Base-by-base conservation (phyloP, 2,329 filamentous ascomycete species). In the Penicillium sp. region DNA sequence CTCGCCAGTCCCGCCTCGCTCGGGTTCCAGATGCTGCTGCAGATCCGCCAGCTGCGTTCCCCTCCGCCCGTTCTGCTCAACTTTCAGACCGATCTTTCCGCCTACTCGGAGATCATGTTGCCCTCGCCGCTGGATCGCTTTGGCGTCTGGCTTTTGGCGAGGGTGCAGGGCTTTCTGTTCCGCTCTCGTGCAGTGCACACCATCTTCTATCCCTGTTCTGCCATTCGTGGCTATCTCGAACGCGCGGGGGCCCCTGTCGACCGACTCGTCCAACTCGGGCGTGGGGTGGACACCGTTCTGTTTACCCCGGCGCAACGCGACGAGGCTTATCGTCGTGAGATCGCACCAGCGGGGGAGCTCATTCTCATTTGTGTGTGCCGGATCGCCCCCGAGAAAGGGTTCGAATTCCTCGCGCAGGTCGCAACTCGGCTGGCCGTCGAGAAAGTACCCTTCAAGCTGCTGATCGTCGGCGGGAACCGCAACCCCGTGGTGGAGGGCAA, bases 1-100 rank as follows among this genome's bases (percentile, higher is more conserved):
- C 69, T 86, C 9, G 83, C 83, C 2, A 84, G 79, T 29, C 83
- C 83, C 0, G 83, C 83, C 2, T 83, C 79, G 4, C 67, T 86
- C 2, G 83, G 83, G 3, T 86, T 86, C 53, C 83, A 86, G 48
- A 77, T 86, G 39, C 74, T 86, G 63, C 69, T 86, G n/a, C 81
- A 86, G 58, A 66, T 84, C 35, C 74, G 79, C 30, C 81, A 84
- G 50, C 72, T 84, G 38, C 60, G 60, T 15, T 67, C 75, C 20
- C 69, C 70, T 7, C 79, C 80, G 28, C 74, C 81, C 1, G 69
- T 84, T 2, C 70, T 86, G 29, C 76, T 82, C 58, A 87, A 86
- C 60, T 86, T 85, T 50, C 83, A 86, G 61, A 87, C 83, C 1
- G 83, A 86, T 56, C 67, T 87, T 7, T 78, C 80, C 0, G 81